Percentiles rank a stretch among this genome's conserved stretches.
Evolutionary conservation across 2,329 filamentous ascomycete genomes (phyloP).

Genomic region (Aspergillus intermedius): DNA sequence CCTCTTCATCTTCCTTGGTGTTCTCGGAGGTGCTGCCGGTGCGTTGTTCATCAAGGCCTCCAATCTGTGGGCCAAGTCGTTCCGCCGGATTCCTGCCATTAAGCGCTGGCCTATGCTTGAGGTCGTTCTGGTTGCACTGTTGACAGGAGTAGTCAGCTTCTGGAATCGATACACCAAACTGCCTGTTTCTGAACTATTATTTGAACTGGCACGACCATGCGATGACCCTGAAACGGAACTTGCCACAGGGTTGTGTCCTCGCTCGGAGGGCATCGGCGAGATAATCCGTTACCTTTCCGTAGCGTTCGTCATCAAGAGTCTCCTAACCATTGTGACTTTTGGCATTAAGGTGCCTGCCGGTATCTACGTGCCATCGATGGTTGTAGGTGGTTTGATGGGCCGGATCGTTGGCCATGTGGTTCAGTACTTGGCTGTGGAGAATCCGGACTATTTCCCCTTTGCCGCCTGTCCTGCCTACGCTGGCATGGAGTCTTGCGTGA

Average conservation of each 20-base stretch:
- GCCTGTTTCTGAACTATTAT: slow-evolving; percentile 81
- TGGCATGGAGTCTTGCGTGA: slow-evolving; percentile 74
- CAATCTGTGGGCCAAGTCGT: slow-evolving; percentile 78
- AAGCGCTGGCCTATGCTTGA: slow-evolving; percentile 81
- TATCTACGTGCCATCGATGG: slow-evolving; percentile 98
- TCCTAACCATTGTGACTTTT: slow-evolving; percentile 85
- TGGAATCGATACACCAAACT: slow-evolving; percentile 90
- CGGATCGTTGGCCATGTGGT: slow-evolving; percentile 79
- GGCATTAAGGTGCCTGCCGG: slow-evolving; percentile 94
- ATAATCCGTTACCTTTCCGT: slow-evolving; percentile 65
- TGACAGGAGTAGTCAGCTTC: slow-evolving; percentile 80
- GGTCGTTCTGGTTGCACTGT: slow-evolving; percentile 75
- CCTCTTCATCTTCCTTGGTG: slow-evolving; percentile 77
- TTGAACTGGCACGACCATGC: slow-evolving; percentile 86
- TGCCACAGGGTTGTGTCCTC: slow-evolving; percentile 73
- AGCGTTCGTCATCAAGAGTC: slow-evolving; percentile 83
- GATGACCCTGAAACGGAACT: slow-evolving; percentile 54
- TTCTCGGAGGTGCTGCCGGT: slow-evolving; percentile 75
- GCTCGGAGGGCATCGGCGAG: slow-evolving; percentile 66
- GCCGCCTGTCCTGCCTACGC: slow-evolving; percentile 62
- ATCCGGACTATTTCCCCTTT: slow-evolving; percentile 67
- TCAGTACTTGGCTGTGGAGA: slow-evolving; percentile 71
- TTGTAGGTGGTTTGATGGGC: slow-evolving; percentile 87
- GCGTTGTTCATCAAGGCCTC: slow-evolving; percentile 97
- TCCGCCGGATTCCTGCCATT: slow-evolving; percentile 72